Base-by-base conservation (phyloP, 2,329 filamentous ascomycete species). In the Penicillium sp. region DNA sequence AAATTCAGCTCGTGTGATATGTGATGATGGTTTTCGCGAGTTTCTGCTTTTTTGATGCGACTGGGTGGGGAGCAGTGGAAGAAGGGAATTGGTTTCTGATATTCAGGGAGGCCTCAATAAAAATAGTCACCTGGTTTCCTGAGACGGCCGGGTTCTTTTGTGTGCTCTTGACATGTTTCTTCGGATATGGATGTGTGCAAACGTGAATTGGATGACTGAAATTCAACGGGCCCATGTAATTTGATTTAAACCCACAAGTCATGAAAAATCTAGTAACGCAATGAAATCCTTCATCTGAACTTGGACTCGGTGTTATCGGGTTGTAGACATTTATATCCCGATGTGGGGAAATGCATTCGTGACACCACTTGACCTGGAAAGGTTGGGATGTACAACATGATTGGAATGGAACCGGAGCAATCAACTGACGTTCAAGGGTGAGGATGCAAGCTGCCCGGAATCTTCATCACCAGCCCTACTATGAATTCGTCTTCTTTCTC, bases 231-330 rank as follows among this genome's bases (percentile, higher is more conserved):
- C 33, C 58, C 50, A 63, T 64, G 65, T 67, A 67, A 62, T 63
- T 66, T 63, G 63, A 65, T 63, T 66, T 60, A 58, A 40, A 65
- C 51, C 48, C 50, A 60, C 46, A 59, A 60, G 59, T 63, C 58
- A 58, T 62, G 60, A 61, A 64, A 63, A 62, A 58, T 46, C 50
- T 53, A 55, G 49, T 49, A 58, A 56, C 45, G 47, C 53, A 56
- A 56, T 50, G 28, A 35, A 44, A 24, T 35, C 43, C 24, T 44
- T 20, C 28, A 44, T 44, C 43, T 33, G 43, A 44, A 44, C 5
- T 28, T 39, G 18, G 36, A 18, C 38, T 30, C 9, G 31, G 2
- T 16, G 31, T 35, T 35, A 35, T 35, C 31, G n/a, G n/a, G 31
- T 4, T 8, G 31, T 35, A 16, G 31, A 8, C 30, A n/a, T n/a